Percentiles rank a stretch among this genome's conserved stretches.
phyloP scores from a whole-genome alignment of 179 eudicot genomes.

The Carnegiea gigantea region DNA sequence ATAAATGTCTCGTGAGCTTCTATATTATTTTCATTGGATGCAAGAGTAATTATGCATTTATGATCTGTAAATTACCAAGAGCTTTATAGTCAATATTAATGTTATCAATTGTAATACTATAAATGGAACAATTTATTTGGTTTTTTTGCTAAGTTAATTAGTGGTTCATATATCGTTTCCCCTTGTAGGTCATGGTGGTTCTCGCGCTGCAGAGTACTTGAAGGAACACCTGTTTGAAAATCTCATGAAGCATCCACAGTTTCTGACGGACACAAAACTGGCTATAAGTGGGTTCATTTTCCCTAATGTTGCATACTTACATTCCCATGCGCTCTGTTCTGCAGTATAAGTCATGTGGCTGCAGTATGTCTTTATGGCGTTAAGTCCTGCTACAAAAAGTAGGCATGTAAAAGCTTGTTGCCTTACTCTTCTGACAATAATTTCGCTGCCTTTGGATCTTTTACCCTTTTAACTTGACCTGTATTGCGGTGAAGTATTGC shows the following conservation, averaged over 20 bases:
- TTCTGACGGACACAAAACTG: slow-evolving; percentile 63
- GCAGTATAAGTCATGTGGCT: background rate
- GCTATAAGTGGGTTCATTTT: slow-evolving; percentile 75
- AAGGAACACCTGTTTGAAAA: slow-evolving; percentile 85
- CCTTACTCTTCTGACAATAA: no score
- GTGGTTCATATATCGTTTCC: background rate
- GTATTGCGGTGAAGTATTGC: background rate
- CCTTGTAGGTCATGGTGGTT: slow-evolving; percentile 91
- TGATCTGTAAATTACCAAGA: no score
- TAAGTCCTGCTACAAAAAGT: background rate
- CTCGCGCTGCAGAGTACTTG: slow-evolving; percentile 89
- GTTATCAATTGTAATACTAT: no score
- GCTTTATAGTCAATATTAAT: no score
- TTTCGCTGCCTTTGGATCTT: background rate
- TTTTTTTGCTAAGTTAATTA: no score
- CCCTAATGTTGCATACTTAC: slow-evolving; percentile 3
- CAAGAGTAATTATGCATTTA: no score
- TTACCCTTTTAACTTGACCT: background rate
- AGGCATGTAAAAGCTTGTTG: no score
- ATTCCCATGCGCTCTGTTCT: background rate
- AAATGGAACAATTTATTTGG: no score
- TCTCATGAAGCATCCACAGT: slow-evolving; percentile 81
- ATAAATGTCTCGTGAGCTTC: no score
- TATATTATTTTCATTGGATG: no score
- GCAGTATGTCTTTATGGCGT: background rate